phyloP scores from a whole-genome alignment of 2,329 filamentous ascomycete species.

The Pseudogymnoascus sp. region DNA sequence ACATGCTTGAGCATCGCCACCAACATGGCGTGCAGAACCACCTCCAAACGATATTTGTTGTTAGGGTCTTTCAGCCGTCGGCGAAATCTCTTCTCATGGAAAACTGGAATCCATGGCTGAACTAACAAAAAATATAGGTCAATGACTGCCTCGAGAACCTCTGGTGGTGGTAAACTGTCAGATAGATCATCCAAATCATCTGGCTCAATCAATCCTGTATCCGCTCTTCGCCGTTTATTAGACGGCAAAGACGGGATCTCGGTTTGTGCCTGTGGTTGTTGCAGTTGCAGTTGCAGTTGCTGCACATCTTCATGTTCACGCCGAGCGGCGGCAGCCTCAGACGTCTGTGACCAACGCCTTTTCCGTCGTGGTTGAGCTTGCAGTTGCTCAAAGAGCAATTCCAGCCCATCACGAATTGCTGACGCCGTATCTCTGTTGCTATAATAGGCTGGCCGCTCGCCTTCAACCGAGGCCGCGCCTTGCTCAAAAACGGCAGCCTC shows the following conservation, averaged over 20 bases:
- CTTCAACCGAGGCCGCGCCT: neutral
- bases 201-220: conserved; percentile 21
- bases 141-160: conserved; percentile 17
- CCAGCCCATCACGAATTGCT: conserved; percentile 3
- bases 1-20: conserved; percentile 6
- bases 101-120: conserved; percentile 23
- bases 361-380: neutral
- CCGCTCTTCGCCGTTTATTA: conserved; percentile 20
- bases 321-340: conserved; percentile 20
- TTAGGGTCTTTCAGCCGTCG: conserved; percentile 7
- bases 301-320: conserved; percentile 21
- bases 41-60: conserved; percentile 16
- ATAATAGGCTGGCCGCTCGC: neutral
- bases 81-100: conserved; percentile 18
- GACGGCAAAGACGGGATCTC: neutral
- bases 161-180: conserved; percentile 7
- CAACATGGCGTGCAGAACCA: conserved; percentile 25
- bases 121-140: conserved; percentile 17
- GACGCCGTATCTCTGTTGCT: conserved; percentile 10
- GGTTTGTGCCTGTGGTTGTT: neutral
- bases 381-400: conserved; percentile 10
- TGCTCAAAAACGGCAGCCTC: neutral
- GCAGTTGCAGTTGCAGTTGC: neutral
- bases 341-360: conserved; percentile 18
- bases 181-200: conserved; percentile 17